Percentiles rank a stretch among this genome's conserved stretches.
These are phyloP conservation scores for Sporisorium reilianum DNA, from an alignment of 1,284 basidiomycete species.

Conservation along the genomic window DNA sequence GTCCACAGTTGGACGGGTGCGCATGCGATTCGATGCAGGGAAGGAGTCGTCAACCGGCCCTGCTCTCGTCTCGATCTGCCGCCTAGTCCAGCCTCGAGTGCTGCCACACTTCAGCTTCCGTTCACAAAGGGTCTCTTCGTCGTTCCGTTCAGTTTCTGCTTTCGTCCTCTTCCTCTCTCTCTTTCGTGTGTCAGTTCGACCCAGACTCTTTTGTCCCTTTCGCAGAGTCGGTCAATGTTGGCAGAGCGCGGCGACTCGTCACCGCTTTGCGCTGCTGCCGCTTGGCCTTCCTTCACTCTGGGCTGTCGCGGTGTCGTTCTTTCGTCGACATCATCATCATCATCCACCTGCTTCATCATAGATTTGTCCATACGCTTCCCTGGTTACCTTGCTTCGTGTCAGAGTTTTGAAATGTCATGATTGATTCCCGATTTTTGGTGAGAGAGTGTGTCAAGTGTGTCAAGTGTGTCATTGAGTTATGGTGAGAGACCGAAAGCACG, in stretches of 20 bases:
- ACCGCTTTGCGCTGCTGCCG: constrained; percentile 25
- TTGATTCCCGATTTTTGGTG: constrained; percentile 16
- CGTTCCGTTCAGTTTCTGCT: constrained; percentile 1
- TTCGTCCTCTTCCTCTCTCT: not conserved
- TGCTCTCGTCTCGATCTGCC: constrained; percentile 18
- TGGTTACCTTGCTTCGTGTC: constrained; percentile 39
- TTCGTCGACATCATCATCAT: constrained; percentile 7
- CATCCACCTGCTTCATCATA: constrained; percentile 23
- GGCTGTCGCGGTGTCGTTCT: not conserved
- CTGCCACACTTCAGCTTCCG: constrained; percentile 4
- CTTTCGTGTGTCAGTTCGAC: constrained; percentile 2
- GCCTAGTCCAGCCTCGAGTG: constrained; percentile 33
- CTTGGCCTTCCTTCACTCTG: not conserved
- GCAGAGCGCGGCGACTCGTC: constrained; percentile 40
- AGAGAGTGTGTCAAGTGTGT: not conserved
- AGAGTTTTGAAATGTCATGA: constrained; percentile 48
- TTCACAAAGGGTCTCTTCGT: constrained; percentile 6
- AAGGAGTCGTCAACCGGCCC: constrained; percentile 55
- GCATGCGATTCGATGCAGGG: constrained; percentile 20
- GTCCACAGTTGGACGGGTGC: constrained; percentile 44
- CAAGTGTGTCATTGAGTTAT: not conserved
- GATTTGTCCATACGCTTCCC: constrained; percentile 33
- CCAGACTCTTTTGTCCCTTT: constrained; percentile 1
- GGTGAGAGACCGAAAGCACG: not conserved
- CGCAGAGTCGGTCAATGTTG: not conserved